phyloP scores from a whole-genome alignment of 1,139 yeast genomes.

The Casaregolazyma suthepensis region DNA sequence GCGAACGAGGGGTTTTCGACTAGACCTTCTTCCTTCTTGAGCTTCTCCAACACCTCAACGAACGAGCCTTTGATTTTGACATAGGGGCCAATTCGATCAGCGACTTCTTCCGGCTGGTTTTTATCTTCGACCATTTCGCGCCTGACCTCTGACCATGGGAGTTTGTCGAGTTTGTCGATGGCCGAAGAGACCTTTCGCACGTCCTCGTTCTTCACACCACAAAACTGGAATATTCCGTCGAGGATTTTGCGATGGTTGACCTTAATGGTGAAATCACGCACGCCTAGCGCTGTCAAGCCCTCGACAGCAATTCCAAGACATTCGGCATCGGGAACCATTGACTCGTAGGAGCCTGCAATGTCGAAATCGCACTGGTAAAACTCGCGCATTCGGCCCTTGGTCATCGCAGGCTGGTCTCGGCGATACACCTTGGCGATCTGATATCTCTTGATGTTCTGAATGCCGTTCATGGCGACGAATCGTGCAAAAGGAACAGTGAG shows the following conservation, averaged over 20 bases:
- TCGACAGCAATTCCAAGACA: conserved; percentile 72
- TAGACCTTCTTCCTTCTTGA: conserved; percentile 54
- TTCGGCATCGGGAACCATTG: conserved; percentile 96
- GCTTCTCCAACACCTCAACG: conserved; percentile 54
- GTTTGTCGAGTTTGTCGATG: conserved; percentile 90
- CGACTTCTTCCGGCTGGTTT: conserved; percentile 83
- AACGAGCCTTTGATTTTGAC: conserved; percentile 79
- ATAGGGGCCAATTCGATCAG: conserved; percentile 85
- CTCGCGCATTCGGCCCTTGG: conserved; percentile 99
- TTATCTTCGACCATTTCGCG: conserved; percentile 89
- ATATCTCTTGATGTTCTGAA: conserved; percentile 82
- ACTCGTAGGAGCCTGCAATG: conserved; percentile 84
- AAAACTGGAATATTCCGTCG: conserved; percentile 90
- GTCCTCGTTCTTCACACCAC: conserved; percentile 92
- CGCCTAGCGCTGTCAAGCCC: conserved; percentile 78
- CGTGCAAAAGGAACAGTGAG: conserved; percentile 97
- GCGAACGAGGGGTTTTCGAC: conserved; percentile 63
- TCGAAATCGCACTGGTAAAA: conserved; percentile 98
- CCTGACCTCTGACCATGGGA: conserved; percentile 91
- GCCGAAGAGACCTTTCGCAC: conserved; percentile 91
- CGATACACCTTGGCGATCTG: conserved; percentile 97
- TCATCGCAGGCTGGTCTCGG: conserved; percentile 99
- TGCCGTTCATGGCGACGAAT: conserved; percentile 89
- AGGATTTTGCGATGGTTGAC: conserved; percentile 90
- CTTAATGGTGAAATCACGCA: conserved; percentile 82